These are phyloP conservation scores for Xylaria venustula DNA, from an alignment of 495 filamentous ascomycete genomes.

Conservation along the genomic window DNA sequence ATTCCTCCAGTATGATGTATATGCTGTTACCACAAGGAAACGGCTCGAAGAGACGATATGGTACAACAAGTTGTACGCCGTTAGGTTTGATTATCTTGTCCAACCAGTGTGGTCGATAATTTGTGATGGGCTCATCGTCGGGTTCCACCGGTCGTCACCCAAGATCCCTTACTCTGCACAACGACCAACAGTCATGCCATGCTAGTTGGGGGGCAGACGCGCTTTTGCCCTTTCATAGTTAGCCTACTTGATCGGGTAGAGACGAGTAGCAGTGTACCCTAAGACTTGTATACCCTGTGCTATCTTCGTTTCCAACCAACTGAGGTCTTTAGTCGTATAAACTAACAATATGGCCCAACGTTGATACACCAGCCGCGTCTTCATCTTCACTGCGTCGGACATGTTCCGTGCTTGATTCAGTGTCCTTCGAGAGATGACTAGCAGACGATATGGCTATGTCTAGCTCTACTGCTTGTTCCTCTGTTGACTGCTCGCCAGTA, in stretches of 20 bases:
- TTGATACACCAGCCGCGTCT: neutral
- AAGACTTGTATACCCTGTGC: neutral
- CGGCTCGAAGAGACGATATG: neutral
- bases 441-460: slow-evolving; percentile 16
- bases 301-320: neutral
- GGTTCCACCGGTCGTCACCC: neutral
- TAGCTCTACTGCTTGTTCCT: slow-evolving; percentile 14
- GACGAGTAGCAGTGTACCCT: neutral
- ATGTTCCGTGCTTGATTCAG: neutral
- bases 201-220: neutral
- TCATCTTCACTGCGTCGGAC: neutral
- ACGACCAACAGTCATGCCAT: neutral
- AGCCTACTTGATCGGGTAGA: neutral
- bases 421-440: slow-evolving; percentile 11
- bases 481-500: slow-evolving; percentile 19
- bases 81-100: neutral
- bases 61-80: too few relatives aligned
- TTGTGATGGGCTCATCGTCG: neutral
- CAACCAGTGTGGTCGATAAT: neutral
- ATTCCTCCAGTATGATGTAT: neutral
- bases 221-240: neutral
- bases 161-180: neutral
- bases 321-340: too few relatives aligned
- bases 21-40: neutral
- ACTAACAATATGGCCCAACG: neutral